Evolutionary conservation across 1,284 basidiomycete species (phyloP).

Genomic region (Malassezia arunalokei): DNA sequence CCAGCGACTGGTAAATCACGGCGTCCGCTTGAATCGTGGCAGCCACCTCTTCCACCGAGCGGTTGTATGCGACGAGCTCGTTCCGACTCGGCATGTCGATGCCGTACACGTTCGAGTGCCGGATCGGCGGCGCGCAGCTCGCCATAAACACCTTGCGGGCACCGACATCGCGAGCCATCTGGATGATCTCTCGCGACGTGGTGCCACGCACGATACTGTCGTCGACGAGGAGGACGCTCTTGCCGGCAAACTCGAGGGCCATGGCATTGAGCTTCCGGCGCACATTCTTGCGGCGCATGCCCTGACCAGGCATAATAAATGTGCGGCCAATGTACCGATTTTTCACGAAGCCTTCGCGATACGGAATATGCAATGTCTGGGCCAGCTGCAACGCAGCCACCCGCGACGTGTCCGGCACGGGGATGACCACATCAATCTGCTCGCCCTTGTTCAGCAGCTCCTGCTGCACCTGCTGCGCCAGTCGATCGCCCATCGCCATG

Average conservation of each 20-base stretch:
- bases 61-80: constrained; percentile 82
- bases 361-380: constrained; percentile 77
- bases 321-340: constrained; percentile 96
- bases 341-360: constrained; percentile 97
- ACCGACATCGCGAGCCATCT: constrained; percentile 98
- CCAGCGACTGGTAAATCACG: constrained; percentile 91
- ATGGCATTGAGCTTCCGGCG: constrained; percentile 93
- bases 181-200: constrained; percentile 95
- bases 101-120: constrained; percentile 90
- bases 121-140: constrained; percentile 91
- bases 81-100: constrained; percentile 96
- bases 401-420: constrained; percentile 90
- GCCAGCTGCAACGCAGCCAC: constrained; percentile 92
- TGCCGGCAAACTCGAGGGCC: constrained; percentile 90
- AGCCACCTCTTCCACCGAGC: constrained; percentile 66
- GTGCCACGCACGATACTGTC: constrained; percentile 98
- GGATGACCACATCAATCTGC: constrained; percentile 67
- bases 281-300: constrained; percentile 74
- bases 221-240: constrained; percentile 90
- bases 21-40: constrained; percentile 83
- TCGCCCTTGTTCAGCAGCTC: constrained; percentile 56
- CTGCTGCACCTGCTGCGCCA: constrained; percentile 72
- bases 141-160: constrained; percentile 95
- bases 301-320: constrained; percentile 98
- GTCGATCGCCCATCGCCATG: constrained; percentile 97